Evolutionary conservation across 2,329 filamentous ascomycete genomes (phyloP).

Genomic region (Ophiostoma perfectum): DNA sequence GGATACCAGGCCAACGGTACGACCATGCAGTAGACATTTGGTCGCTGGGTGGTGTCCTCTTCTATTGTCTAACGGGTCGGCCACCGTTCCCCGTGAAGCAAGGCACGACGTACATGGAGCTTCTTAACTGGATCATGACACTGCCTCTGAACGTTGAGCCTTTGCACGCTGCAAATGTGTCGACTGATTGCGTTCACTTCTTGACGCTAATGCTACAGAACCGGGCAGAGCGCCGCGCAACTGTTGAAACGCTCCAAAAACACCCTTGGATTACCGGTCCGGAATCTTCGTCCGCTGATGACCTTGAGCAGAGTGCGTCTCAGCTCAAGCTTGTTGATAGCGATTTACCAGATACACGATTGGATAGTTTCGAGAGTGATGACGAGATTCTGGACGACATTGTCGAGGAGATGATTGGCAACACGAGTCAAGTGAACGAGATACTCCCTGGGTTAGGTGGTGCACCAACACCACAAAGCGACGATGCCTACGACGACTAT

Average conservation of each 20-base stretch:
- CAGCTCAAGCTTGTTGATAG: constrained; percentile 53
- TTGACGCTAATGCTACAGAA: constrained; percentile 72
- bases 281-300: constrained; percentile 49
- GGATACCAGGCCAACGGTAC: constrained; percentile 59
- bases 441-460: constrained; percentile 30
- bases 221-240: constrained; percentile 72
- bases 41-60: constrained; percentile 90
- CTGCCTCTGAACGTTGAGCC: constrained; percentile 61
- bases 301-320: constrained; percentile 54
- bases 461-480: constrained; percentile 59
- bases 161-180: constrained; percentile 54
- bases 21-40: constrained; percentile 91
- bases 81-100: constrained; percentile 77
- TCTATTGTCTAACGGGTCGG: constrained; percentile 71
- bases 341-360: constrained; percentile 9
- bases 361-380: constrained; percentile 27
- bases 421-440: constrained; percentile 32
- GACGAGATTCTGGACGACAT: constrained; percentile 32
- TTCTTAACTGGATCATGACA: constrained; percentile 84
- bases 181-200: constrained; percentile 65
- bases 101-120: constrained; percentile 69
- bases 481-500: constrained; percentile 30
- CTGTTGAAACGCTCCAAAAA: constrained; percentile 61
- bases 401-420: constrained; percentile 23
- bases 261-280: constrained; percentile 65